Percentiles rank a stretch among this genome's conserved stretches.
These are phyloP conservation scores for Cyclotella atomus DNA, from an alignment of 108 stramenopile genomes.

Conservation along the genomic window DNA sequence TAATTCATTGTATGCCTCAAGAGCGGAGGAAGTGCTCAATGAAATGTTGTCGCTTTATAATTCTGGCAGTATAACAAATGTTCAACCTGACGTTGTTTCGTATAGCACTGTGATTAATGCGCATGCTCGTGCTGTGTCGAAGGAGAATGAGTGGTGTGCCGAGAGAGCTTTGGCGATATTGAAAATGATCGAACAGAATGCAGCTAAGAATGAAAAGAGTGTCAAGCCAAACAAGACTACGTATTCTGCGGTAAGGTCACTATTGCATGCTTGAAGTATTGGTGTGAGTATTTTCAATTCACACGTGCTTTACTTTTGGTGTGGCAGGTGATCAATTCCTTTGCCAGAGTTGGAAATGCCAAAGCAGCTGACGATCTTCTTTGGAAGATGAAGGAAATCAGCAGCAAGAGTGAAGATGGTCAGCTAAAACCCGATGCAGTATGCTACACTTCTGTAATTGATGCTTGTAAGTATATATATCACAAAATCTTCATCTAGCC, in stretches of 20 bases:
- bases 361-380: constrained; percentile 18
- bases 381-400: constrained; percentile 12
- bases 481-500: no score
- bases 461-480: not conserved
- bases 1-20: constrained; percentile 29
- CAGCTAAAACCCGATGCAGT: constrained; percentile 48
- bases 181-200: constrained; percentile 24
- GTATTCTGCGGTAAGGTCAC: constrained; percentile 19
- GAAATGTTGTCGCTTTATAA: constrained; percentile 60
- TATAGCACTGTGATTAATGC: constrained; percentile 71
- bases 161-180: constrained; percentile 40
- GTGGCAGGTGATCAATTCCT: constrained; percentile 28
- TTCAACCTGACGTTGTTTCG: constrained; percentile 60
- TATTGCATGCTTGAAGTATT: not conserved
- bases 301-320: not conserved
- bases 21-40: constrained; percentile 57
- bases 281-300: not conserved
- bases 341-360: constrained; percentile 20
- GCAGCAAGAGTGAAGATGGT: not conserved
- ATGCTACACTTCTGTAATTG: constrained; percentile 32
- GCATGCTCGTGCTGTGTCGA: constrained; percentile 61
- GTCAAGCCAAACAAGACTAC: constrained; percentile 34
- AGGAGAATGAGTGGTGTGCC: constrained; percentile 27
- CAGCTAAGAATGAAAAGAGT: constrained; percentile 12
- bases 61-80: constrained; percentile 40